Evolutionary conservation across 169 alveolate species (phyloP).

Genomic region (Cryptosporidium canis): DNA sequence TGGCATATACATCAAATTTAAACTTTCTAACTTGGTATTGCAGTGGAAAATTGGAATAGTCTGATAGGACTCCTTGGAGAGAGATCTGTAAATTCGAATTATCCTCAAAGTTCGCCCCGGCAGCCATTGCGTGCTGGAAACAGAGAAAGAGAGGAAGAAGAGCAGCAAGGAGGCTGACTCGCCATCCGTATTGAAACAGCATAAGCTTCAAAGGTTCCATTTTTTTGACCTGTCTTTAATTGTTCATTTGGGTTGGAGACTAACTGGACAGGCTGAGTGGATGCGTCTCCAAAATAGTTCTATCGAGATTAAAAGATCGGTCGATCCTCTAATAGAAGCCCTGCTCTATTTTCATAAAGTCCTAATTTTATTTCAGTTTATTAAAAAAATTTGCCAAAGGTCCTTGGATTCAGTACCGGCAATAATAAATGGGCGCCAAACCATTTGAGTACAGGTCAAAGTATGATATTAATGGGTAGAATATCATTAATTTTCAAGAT

Average conservation of each 20-base stretch:
- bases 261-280: neutral
- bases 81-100: neutral
- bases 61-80: neutral
- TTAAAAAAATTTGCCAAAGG: neutral
- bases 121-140: neutral
- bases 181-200: neutral
- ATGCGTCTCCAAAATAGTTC: neutral
- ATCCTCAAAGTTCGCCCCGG: neutral
- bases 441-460: neutral
- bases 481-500: neutral
- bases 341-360: neutral
- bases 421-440: constrained; percentile 1
- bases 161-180: neutral
- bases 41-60: neutral
- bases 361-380: neutral
- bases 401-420: neutral
- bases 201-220: neutral
- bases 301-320: neutral
- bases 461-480: neutral
- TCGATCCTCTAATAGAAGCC: neutral
- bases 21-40: neutral
- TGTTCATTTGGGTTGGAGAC: neutral
- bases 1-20: neutral
- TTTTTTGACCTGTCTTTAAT: neutral
- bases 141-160: neutral